phyloP scores from a whole-genome alignment of 257 asterid species.

The Capsicum rhomboideum region DNA sequence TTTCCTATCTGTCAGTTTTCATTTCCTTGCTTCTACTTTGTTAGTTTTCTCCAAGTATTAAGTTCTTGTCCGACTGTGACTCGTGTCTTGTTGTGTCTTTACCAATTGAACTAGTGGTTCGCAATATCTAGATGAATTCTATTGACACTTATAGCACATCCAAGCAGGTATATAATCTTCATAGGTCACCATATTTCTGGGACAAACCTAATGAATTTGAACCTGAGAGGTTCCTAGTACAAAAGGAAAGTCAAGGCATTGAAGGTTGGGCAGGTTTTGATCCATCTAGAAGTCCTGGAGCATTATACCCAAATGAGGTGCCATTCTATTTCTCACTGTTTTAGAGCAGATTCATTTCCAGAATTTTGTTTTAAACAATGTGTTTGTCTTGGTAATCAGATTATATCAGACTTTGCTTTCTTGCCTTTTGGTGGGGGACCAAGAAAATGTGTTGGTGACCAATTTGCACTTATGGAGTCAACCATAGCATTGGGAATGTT shows the following conservation, averaged over 20 bases:
- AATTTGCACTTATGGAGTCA: slow-evolving; percentile 94
- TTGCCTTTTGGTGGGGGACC: slow-evolving; percentile 99
- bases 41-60: neutral
- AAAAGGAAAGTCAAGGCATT: slow-evolving; percentile 41
- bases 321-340: neutral
- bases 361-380: neutral
- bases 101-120: neutral
- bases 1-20: slow-evolving; percentile 63
- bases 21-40: neutral
- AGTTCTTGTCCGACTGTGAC: neutral
- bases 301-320: slow-evolving; percentile 94
- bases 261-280: slow-evolving; percentile 98
- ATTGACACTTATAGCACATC: neutral
- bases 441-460: slow-evolving; percentile 96
- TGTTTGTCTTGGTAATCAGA: slow-evolving; percentile 25
- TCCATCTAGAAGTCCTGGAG: slow-evolving; percentile 93
- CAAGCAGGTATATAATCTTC: slow-evolving; percentile 84
- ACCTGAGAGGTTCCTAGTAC: slow-evolving; percentile 76
- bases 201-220: slow-evolving; percentile 80
- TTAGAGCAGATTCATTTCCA: neutral
- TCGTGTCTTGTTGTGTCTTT: neutral
- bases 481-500: slow-evolving; percentile 78
- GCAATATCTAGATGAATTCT: neutral
- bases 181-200: slow-evolving; percentile 92
- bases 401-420: slow-evolving; percentile 79